A percentile compares a stretch with the other conserved stretches of the same genome.
These are phyloP conservation scores for Cladophialophora chaetospira DNA, from an alignment of 2,329 filamentous ascomycete genomes.

Conservation along the genomic window DNA sequence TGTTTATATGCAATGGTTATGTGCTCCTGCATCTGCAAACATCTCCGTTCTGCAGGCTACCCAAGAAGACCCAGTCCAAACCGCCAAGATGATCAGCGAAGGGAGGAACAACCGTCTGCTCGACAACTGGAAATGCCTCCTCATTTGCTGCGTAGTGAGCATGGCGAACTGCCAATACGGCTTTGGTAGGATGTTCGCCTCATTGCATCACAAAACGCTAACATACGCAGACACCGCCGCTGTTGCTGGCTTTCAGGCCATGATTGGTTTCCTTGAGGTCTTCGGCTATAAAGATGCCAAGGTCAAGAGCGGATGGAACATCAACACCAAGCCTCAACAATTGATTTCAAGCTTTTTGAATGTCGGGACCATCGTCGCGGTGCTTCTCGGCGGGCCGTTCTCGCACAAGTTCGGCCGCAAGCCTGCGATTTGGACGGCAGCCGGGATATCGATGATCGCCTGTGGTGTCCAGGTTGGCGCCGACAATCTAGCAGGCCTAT, in stretches of 20 bases:
- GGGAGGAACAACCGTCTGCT: slow-evolving; percentile 14
- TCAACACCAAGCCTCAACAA: slow-evolving; percentile 52
- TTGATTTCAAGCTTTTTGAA: slow-evolving; percentile 56
- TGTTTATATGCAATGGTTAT: not conserved
- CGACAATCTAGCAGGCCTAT: slow-evolving; percentile 44
- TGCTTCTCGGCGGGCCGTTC: slow-evolving; percentile 51
- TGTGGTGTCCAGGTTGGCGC: slow-evolving; percentile 50
- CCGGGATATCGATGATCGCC: slow-evolving; percentile 48
- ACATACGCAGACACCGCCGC: slow-evolving; percentile 10
- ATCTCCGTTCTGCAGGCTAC: not conserved
- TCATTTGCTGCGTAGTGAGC: slow-evolving; percentile 50
- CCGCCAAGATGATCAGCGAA: slow-evolving; percentile 17
- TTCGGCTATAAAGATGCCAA: slow-evolving; percentile 52
- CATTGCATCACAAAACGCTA: slow-evolving; percentile 27
- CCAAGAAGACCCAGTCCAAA: not conserved
- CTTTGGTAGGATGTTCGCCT: slow-evolving; percentile 50
- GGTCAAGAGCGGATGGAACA: slow-evolving; percentile 34
- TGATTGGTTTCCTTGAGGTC: slow-evolving; percentile 55
- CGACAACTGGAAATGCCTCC: slow-evolving; percentile 47
- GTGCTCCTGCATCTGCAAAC: not conserved
- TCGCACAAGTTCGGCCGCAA: slow-evolving; percentile 52
- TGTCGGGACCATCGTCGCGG: slow-evolving; percentile 54
- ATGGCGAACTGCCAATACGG: slow-evolving; percentile 57
- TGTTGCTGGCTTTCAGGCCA: slow-evolving; percentile 45
- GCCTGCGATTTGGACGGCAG: slow-evolving; percentile 52